Evolutionary conservation across 306 rosid species (phyloP).

Genomic region (Castanea mollissima): DNA sequence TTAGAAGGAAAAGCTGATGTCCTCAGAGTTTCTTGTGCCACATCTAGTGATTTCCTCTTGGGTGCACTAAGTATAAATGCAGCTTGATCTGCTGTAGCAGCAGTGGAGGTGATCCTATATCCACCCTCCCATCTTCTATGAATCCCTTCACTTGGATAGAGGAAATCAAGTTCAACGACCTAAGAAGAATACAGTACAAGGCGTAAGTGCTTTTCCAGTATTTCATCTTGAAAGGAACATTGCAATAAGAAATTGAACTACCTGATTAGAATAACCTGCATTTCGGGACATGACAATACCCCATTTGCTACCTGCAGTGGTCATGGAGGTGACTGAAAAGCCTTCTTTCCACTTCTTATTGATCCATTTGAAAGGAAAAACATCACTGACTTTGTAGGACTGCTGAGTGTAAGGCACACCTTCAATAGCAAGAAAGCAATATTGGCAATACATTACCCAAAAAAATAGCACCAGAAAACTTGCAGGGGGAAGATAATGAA

Average conservation of each 20-base stretch:
- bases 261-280: constrained; percentile 44
- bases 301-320: constrained; percentile 45
- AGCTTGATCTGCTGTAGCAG: constrained; percentile 49
- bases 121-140: constrained; percentile 49
- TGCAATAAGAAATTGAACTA: constrained; percentile 5
- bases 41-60: constrained; percentile 35
- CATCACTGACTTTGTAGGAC: constrained; percentile 51
- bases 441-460: background rate
- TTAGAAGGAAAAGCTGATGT: constrained; percentile 38
- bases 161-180: constrained; percentile 49
- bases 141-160: constrained; percentile 49
- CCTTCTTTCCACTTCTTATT: constrained; percentile 52
- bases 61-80: constrained; percentile 48
- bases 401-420: constrained; percentile 48
- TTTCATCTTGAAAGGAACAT: background rate
- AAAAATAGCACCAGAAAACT: constrained; percentile 1
- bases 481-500: background rate
- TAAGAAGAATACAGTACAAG: constrained; percentile 11
- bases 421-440: constrained; percentile 1
- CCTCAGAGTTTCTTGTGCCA: constrained; percentile 46
- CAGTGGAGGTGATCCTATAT: constrained; percentile 42
- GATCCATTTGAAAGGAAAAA: constrained; percentile 50
- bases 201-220: constrained; percentile 7
- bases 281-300: constrained; percentile 47
- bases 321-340: constrained; percentile 46